Percentiles rank a stretch among this genome's conserved stretches.
These are phyloP conservation scores for Podila minutissima DNA, from an alignment of 192 early-diverging fungal species.

Conservation along the genomic window DNA sequence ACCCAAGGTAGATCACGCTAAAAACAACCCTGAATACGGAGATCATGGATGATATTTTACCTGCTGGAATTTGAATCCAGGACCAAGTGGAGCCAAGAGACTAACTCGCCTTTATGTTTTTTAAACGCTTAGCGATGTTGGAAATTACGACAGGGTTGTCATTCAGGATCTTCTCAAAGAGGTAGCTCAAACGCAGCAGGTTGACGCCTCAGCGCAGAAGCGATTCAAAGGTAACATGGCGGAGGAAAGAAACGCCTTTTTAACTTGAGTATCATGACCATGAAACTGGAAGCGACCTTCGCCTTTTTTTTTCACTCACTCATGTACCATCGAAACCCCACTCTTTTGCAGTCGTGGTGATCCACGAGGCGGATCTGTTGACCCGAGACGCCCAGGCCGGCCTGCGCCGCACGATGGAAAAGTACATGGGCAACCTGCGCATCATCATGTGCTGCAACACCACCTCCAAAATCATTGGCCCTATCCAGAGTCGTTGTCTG, in stretches of 20 bases:
- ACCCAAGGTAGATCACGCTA: constrained; percentile 74
- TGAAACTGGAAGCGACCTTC: neutral
- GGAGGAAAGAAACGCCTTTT: neutral
- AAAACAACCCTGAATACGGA: neutral
- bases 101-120: too few relatives aligned
- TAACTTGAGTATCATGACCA: too few relatives aligned
- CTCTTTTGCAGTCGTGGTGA: constrained; percentile 75
- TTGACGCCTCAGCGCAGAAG: constrained; percentile 80
- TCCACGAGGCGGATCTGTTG: constrained; percentile 94
- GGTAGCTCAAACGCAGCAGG: constrained; percentile 94
- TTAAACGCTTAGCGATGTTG: constrained; percentile 80
- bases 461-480: constrained; percentile 91
- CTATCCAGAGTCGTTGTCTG: constrained; percentile 93
- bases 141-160: constrained; percentile 90
- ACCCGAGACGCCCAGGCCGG: constrained; percentile 94
- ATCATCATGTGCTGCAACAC: constrained; percentile 93
- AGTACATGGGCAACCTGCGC: constrained; percentile 93
- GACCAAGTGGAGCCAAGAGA: too few relatives aligned
- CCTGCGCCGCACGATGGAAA: constrained; percentile 99
- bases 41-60: neutral
- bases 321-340: neutral
- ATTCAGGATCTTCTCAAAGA: constrained; percentile 98
- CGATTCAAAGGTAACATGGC: constrained; percentile 81
- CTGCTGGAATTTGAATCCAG: neutral
- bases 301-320: neutral